phyloP scores from a whole-genome alignment of 805 yeast species.

The Clavispora santaluciae region DNA sequence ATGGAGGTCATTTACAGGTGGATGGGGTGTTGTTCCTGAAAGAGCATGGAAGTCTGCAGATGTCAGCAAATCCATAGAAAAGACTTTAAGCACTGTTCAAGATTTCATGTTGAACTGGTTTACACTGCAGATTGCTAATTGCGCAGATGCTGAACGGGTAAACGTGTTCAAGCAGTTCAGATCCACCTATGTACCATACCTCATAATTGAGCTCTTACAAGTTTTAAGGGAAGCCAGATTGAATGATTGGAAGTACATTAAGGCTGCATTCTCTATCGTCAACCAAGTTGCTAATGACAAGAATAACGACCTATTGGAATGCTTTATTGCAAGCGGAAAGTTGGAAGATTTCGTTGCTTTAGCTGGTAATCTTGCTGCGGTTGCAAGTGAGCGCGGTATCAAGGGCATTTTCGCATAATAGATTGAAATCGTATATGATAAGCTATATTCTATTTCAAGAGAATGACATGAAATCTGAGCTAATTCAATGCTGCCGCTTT shows the following conservation, averaged over 20 bases:
- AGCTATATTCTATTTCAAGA: constrained; percentile 3
- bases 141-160: constrained; percentile 24
- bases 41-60: constrained; percentile 26
- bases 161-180: constrained; percentile 51
- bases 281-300: constrained; percentile 64
- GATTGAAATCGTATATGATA: constrained; percentile 9
- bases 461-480: too few species aligned
- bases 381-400: constrained; percentile 42
- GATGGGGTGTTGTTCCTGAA: neutral
- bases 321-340: constrained; percentile 56
- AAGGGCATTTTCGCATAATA: constrained; percentile 35
- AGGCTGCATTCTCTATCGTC: constrained; percentile 56
- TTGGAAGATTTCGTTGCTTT: constrained; percentile 48
- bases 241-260: constrained; percentile 41
- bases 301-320: constrained; percentile 49
- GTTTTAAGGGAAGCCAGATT: constrained; percentile 37
- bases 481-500: constrained; percentile 83
- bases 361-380: constrained; percentile 55
- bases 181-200: constrained; percentile 64
- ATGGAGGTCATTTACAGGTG: constrained; percentile 39
- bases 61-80: constrained; percentile 33
- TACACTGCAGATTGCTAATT: constrained; percentile 19
- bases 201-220: constrained; percentile 63
- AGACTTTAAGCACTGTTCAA: constrained; percentile 25
- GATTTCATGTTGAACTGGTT: constrained; percentile 35